Evolutionary conservation across 1,139 yeast genomes (phyloP).

Genomic region (Candida smagusa): DNA sequence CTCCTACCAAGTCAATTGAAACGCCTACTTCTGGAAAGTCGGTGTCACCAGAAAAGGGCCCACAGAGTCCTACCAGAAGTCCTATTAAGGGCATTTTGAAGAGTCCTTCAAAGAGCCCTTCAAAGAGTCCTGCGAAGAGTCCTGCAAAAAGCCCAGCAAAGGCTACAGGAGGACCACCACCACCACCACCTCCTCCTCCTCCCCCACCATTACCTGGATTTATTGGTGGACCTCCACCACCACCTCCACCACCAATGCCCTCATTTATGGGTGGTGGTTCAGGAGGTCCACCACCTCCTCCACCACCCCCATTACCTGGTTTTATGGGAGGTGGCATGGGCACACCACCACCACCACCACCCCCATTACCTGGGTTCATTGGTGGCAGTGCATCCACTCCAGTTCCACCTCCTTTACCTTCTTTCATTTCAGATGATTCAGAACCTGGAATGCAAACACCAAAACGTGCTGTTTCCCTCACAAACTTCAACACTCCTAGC

Average conservation of each 20-base stretch:
- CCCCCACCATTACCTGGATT: constrained; percentile 11
- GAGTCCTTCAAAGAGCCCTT: too few species aligned
- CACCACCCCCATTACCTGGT: constrained; percentile 22
- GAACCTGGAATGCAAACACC: constrained; percentile 1
- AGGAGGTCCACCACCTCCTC: constrained; percentile 36
- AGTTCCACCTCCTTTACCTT: constrained; percentile 17
- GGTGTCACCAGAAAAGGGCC: background rate
- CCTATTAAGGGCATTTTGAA: background rate
- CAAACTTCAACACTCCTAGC: constrained; percentile 4
- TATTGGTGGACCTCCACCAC: constrained; percentile 17
- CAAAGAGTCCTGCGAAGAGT: too few species aligned
- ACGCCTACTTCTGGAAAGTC: background rate
- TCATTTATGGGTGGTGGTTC: constrained; percentile 22
- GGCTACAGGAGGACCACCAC: constrained; percentile 9
- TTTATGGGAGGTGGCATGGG: constrained; percentile 12
- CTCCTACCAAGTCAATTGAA: background rate
- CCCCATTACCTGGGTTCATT: constrained; percentile 15
- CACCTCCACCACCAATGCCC: constrained; percentile 26
- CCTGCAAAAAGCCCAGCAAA: too few species aligned
- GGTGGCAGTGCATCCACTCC: constrained; percentile 8
- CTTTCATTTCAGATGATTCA: constrained; percentile 2
- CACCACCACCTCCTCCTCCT: constrained; percentile 29
- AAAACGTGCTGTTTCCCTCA: constrained; percentile 2
- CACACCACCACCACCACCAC: constrained; percentile 22
- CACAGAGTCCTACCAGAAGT: background rate